Evolutionary conservation across 148 eudicot species (phyloP).

Genomic region (Heliamphora exappendiculata): DNA sequence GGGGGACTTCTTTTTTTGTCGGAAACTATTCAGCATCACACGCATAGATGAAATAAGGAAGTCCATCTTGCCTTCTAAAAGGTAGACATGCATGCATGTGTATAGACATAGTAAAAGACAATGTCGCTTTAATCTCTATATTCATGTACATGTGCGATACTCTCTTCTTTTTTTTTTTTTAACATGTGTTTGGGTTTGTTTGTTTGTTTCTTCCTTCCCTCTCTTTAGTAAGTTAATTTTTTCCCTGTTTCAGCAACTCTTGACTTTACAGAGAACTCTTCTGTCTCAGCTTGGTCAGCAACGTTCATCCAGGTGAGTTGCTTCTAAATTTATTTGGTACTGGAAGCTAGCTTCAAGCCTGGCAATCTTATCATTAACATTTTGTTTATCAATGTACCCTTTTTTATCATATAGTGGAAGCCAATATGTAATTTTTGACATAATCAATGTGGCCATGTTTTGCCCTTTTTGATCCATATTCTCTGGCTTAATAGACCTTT

Average conservation of each 20-base stretch:
- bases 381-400: not conserved
- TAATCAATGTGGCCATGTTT: not conserved
- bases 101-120: not conserved
- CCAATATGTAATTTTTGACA: not conserved
- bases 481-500: not conserved
- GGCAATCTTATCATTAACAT: not conserved
- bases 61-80: no score
- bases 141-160: not conserved
- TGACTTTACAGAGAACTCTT: constrained; percentile 24
- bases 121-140: not conserved
- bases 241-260: constrained; percentile 24
- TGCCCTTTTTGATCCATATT: not conserved
- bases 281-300: constrained; percentile 28
- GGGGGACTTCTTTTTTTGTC: not conserved
- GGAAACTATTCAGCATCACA: no score
- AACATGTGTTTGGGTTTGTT: not conserved
- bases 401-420: not conserved
- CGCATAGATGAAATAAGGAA: no score
- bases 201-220: not conserved
- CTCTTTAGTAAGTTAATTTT: not conserved
- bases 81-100: no score
- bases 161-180: not conserved
- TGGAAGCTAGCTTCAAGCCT: not conserved
- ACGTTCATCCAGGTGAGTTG: constrained; percentile 19
- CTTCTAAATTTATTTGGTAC: no score